Evolutionary conservation across 2,329 filamentous ascomycete species (phyloP).

Genomic region (Arachnomyces sp.): DNA sequence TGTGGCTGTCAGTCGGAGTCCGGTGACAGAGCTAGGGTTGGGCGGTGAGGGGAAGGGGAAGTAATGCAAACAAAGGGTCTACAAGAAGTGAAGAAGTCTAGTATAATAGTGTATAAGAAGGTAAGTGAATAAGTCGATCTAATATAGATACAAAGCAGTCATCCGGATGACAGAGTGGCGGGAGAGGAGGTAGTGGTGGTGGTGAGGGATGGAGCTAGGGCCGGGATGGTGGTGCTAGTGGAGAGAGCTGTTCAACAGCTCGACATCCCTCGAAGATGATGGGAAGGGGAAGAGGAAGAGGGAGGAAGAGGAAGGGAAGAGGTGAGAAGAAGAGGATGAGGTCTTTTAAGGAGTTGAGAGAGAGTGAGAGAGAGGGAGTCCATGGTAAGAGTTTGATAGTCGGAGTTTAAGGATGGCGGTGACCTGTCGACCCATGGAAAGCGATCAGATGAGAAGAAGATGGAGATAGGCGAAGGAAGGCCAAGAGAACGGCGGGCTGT

Average conservation of each 20-base stretch:
- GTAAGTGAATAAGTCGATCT: no score
- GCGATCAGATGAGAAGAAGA: slow-evolving; percentile 1
- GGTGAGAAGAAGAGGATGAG: neutral
- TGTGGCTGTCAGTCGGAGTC: no score
- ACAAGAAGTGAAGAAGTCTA: no score
- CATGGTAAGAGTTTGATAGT: slow-evolving; percentile 2
- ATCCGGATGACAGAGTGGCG: no score
- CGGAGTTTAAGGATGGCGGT: slow-evolving; percentile 1
- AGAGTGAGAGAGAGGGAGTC: neutral
- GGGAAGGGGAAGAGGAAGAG: slow-evolving; percentile 4
- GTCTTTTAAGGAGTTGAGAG: neutral
- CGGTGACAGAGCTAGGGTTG: neutral
- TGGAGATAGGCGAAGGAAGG: slow-evolving; percentile 1
- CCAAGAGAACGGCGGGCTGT: neutral
- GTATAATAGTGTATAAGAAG: no score
- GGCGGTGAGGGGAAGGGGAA: neutral
- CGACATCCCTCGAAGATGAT: neutral
- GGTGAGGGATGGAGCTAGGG: no score
- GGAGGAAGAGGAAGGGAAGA: slow-evolving; percentile 2
- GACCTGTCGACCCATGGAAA: neutral
- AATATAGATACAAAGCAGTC: no score
- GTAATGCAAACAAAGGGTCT: neutral
- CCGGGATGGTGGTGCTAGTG: no score
- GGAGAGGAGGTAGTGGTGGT: no score
- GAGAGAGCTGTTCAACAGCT: no score